These are phyloP conservation scores for Plenodomus lindquistii DNA, from an alignment of 2,329 filamentous ascomycete species.

Conservation along the genomic window DNA sequence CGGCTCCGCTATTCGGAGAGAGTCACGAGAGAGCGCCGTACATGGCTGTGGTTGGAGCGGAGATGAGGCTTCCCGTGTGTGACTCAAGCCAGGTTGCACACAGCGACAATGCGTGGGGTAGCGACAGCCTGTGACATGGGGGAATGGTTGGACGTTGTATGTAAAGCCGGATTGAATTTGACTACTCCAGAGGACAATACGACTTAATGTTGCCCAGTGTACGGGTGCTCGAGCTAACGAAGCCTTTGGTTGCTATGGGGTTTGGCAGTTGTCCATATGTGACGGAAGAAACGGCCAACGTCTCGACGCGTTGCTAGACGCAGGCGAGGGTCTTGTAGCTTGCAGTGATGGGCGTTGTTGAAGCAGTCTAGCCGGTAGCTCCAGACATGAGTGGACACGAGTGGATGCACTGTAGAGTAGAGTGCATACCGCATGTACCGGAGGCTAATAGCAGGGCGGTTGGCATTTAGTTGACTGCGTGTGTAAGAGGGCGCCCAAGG, in stretches of 20 bases:
- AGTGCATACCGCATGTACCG: conserved; percentile 8
- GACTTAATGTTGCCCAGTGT: too few relatives aligned
- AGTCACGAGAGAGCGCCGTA: conserved; percentile 25
- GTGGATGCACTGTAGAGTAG: conserved; percentile 1
- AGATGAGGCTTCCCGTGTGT: conserved; percentile 5
- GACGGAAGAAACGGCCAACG: too few relatives aligned
- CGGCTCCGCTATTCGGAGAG: conserved; percentile 17
- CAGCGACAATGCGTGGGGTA: background rate
- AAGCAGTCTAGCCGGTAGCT: background rate
- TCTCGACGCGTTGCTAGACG: background rate
- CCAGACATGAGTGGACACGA: background rate
- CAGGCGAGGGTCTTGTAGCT: background rate
- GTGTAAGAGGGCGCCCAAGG: conserved; percentile 27
- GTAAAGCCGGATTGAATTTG: too few relatives aligned
- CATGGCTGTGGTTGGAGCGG: conserved; percentile 10
- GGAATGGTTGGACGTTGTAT: too few relatives aligned
- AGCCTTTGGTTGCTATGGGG: background rate
- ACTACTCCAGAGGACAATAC: too few relatives aligned
- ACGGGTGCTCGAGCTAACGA: background rate
- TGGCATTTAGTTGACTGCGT: conserved; percentile 16
- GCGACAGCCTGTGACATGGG: too few relatives aligned
- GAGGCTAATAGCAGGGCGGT: conserved; percentile 18
- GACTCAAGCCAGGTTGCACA: conserved; percentile 4
- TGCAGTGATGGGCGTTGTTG: background rate
- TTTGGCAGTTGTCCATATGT: background rate